Conservation (phyloP, 1,284 basidiomycete species). For the Pseudozyma tsukubaensis region DNA sequence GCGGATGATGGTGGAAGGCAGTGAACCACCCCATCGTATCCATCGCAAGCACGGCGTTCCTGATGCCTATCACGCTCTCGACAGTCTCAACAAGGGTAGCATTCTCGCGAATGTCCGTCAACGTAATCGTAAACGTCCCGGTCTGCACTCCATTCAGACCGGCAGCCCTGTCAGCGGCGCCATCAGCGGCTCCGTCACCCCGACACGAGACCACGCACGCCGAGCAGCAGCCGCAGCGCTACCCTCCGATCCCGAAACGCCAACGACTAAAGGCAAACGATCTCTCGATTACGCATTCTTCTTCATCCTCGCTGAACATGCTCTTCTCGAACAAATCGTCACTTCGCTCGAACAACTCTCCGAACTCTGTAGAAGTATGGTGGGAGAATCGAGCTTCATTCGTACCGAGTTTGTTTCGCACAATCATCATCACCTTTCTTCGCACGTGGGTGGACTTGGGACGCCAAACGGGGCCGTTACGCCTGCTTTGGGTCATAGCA, state of each 20-base stretch:
- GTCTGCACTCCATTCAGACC: slow-evolving; percentile 59
- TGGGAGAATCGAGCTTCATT: slow-evolving; percentile 60
- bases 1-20: slow-evolving; percentile 16
- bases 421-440: no score
- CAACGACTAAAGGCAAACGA: slow-evolving; percentile 9
- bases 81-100: slow-evolving; percentile 22
- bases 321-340: slow-evolving; percentile 55
- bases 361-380: slow-evolving; percentile 52
- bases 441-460: not conserved
- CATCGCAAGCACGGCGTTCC: slow-evolving; percentile 9
- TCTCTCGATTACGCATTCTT: slow-evolving; percentile 49
- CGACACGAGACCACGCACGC: not conserved
- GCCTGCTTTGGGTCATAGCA: not conserved
- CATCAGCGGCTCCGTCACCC: slow-evolving; percentile 8
- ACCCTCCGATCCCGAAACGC: slow-evolving; percentile 17
- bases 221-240: not conserved
- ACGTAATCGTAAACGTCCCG: slow-evolving; percentile 23
- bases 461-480: slow-evolving; percentile 14
- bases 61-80: slow-evolving; percentile 42
- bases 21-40: not conserved
- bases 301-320: slow-evolving; percentile 63
- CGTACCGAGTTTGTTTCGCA: slow-evolving; percentile 34
- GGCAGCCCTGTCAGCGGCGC: slow-evolving; percentile 11
- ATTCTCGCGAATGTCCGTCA: slow-evolving; percentile 24
- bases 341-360: slow-evolving; percentile 51